A percentile compares a stretch with the other conserved stretches of the same genome.
Evolutionary conservation across 176 grass and related monocot species (phyloP).

Genomic region (maize (Zea mays)): DNA sequence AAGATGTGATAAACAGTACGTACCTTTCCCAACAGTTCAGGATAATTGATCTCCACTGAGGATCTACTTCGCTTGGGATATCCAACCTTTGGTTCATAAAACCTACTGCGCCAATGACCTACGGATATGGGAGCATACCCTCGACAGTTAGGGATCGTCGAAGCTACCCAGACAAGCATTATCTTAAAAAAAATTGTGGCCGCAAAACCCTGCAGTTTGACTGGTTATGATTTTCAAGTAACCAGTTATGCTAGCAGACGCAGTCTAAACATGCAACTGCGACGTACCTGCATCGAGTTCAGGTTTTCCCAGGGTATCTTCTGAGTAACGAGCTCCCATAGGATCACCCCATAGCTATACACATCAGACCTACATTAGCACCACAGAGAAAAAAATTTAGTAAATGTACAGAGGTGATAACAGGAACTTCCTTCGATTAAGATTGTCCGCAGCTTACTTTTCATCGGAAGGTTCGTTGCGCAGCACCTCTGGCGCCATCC

Average conservation of each 20-base stretch:
- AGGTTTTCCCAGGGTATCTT: slow-evolving; percentile 99
- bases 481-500: slow-evolving; percentile 99
- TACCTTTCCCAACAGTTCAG: slow-evolving; percentile 94
- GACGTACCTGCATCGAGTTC: slow-evolving; percentile 92
- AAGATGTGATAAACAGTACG: background rate
- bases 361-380: slow-evolving; percentile 81
- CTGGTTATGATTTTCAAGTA: background rate
- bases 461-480: slow-evolving; percentile 95
- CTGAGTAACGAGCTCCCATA: slow-evolving; percentile 97
- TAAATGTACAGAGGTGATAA: background rate
- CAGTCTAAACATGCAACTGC: slow-evolving; percentile 15
- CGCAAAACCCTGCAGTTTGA: background rate
- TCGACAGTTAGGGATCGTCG: background rate
- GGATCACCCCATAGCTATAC: slow-evolving; percentile 93
- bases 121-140: background rate
- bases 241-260: background rate
- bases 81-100: slow-evolving; percentile 97
- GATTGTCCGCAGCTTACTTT: slow-evolving; percentile 54
- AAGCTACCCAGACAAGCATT: slow-evolving; percentile 1
- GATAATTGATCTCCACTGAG: slow-evolving; percentile 80
- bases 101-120: slow-evolving; percentile 91
- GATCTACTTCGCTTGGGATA: slow-evolving; percentile 70
- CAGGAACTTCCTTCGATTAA: slow-evolving; percentile 20
- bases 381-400: slow-evolving; percentile 35
- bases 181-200: background rate